A percentile compares a stretch with the other conserved stretches of the same genome.
Evolutionary conservation across 2,329 filamentous ascomycete genomes (phyloP).

Genomic region (Colletotrichum chrysophilum): DNA sequence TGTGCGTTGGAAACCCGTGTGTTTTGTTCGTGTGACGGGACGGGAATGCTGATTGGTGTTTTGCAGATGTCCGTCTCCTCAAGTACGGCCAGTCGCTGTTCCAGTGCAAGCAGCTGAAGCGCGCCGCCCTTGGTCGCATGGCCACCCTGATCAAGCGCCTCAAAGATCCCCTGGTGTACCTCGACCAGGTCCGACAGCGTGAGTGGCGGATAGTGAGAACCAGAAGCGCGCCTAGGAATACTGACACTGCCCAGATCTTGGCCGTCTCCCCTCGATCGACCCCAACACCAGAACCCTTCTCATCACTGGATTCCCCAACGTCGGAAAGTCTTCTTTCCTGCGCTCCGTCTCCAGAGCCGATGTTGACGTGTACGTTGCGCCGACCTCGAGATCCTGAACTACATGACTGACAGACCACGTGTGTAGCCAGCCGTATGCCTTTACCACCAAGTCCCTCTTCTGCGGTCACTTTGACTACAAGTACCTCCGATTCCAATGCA

Average conservation of each 20-base stretch:
- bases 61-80: slow-evolving; percentile 67
- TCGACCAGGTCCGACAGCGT: slow-evolving; percentile 50
- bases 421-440: slow-evolving; percentile 98
- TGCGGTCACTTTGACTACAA: slow-evolving; percentile 99
- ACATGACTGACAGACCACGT: slow-evolving; percentile 66
- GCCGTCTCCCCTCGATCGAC: slow-evolving; percentile 97
- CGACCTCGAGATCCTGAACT: neutral
- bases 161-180: slow-evolving; percentile 74
- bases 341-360: slow-evolving; percentile 47
- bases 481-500: slow-evolving; percentile 86
- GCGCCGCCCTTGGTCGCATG: slow-evolving; percentile 95
- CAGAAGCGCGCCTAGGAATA: neutral
- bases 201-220: slow-evolving; percentile 39
- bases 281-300: slow-evolving; percentile 95
- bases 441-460: slow-evolving; percentile 97
- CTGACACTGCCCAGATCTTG: slow-evolving; percentile 68
- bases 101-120: slow-evolving; percentile 99
- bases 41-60: neutral
- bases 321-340: slow-evolving; percentile 96
- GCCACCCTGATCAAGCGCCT: slow-evolving; percentile 94
- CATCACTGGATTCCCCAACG: slow-evolving; percentile 97
- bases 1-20: slow-evolving; percentile 39
- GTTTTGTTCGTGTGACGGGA: neutral
- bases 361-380: slow-evolving; percentile 1
- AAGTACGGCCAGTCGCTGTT: slow-evolving; percentile 97